Percentiles rank a stretch among this genome's conserved stretches.
Conservation (phyloP, 208 protist genomes). For the Naegleria fowleri region DNA sequence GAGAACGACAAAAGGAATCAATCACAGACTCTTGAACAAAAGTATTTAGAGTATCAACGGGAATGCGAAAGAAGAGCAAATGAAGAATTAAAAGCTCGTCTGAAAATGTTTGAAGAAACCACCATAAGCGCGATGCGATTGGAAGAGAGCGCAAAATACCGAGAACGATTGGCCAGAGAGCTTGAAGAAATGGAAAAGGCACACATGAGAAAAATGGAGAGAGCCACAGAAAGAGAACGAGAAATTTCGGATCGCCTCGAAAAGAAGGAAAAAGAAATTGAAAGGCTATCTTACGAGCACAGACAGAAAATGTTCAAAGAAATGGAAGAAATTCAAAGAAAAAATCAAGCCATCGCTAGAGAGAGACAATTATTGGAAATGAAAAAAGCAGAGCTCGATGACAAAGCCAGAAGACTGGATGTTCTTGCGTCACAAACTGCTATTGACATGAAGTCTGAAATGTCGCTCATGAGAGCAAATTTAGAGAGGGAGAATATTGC, state of each 20-base stretch:
- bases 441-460: neutral
- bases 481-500: neutral
- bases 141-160: conserved; percentile 9
- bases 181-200: conserved; percentile 4
- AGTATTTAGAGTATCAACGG: neutral
- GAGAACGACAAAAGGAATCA: neutral
- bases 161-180: neutral
- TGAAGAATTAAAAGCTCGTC: neutral
- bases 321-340: neutral
- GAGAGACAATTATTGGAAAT: neutral
- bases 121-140: conserved; percentile 3
- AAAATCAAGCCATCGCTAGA: neutral
- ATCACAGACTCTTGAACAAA: neutral
- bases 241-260: neutral
- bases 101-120: conserved; percentile 25
- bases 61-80: conserved; percentile 5
- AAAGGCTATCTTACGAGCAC: neutral
- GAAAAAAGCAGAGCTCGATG: neutral
- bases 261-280: conserved; percentile 2
- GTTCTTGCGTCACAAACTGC: neutral
- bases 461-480: neutral
- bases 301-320: conserved; percentile 19
- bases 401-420: neutral
- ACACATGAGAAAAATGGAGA: neutral
- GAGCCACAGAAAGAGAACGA: neutral